Conservation (phyloP, 2,329 filamentous ascomycete genomes). For the Penicillium sp. region DNA sequence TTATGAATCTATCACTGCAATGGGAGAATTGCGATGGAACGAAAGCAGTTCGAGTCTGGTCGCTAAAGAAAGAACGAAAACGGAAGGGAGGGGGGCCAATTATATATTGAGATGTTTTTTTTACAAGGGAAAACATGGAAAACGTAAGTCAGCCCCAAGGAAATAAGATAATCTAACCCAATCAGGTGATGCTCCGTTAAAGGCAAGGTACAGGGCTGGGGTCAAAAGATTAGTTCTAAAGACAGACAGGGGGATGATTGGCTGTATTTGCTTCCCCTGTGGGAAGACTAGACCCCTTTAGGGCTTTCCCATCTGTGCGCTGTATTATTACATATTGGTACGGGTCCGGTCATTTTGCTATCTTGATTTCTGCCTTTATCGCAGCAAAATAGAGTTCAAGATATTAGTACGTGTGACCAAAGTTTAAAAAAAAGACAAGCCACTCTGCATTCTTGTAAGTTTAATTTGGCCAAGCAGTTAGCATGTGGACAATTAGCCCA, state of each 20-base stretch:
- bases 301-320: constrained; percentile 1
- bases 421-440: neutral
- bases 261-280: neutral
- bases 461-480: neutral
- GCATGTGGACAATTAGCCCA: neutral
- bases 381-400: neutral
- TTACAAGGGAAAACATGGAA: constrained; percentile 1
- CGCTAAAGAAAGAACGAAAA: constrained; percentile 1
- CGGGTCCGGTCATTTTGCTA: neutral
- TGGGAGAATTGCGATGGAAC: neutral
- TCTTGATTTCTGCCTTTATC: neutral
- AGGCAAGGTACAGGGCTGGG: neutral
- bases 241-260: neutral
- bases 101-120: constrained; percentile 5
- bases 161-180: neutral
- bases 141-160: neutral
- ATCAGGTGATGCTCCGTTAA: neutral
- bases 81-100: constrained; percentile 2
- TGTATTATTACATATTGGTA: neutral
- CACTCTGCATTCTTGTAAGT: neutral
- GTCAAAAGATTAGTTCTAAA: neutral
- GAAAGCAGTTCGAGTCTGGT: neutral
- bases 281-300: neutral
- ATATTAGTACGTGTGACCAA: neutral
- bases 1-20: constrained; percentile 5